Conservation (phyloP, 1,139 yeast genomes). For the Suhomyces chickasaworum region DNA sequence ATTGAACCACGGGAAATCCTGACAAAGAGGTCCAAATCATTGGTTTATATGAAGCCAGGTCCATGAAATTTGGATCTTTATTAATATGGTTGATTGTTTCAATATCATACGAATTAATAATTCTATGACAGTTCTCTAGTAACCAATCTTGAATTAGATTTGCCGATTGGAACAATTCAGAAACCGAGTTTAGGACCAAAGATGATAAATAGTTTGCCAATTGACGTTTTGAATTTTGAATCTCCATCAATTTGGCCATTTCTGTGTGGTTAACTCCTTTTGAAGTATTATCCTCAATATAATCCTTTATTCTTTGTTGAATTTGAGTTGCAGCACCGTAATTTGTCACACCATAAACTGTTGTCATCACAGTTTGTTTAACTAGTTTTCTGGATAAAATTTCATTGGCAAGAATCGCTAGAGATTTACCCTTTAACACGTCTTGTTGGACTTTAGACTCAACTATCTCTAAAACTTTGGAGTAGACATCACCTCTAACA, state of each 20-base stretch:
- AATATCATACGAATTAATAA: conserved; percentile 31
- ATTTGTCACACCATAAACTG: conserved; percentile 48
- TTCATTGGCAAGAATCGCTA: conserved; percentile 21
- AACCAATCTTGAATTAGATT: conserved; percentile 42
- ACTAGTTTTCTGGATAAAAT: conserved; percentile 38
- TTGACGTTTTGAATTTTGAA: not conserved
- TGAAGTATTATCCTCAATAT: conserved; percentile 16
- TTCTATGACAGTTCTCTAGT: conserved; percentile 31
- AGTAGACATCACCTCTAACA: conserved; percentile 38
- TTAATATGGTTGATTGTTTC: conserved; percentile 20
- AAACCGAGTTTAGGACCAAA: conserved; percentile 34
- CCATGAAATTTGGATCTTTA: conserved; percentile 21
- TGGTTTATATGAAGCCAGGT: conserved; percentile 26
- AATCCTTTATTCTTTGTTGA: conserved; percentile 26
- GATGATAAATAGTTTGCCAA: conserved; percentile 30
- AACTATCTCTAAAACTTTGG: conserved; percentile 35
- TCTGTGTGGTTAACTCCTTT: too few species aligned
- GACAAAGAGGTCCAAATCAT: conserved; percentile 48
- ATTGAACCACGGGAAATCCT: conserved; percentile 48
- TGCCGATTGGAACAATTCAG: conserved; percentile 40
- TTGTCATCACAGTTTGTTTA: conserved; percentile 51
- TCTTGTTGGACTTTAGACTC: conserved; percentile 21
- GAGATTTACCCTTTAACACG: conserved; percentile 2
- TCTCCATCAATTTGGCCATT: not conserved
- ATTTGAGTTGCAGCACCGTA: conserved; percentile 43